Conservation (phyloP, 352 stramenopile species). For the Globisporangium ultimum region DNA sequence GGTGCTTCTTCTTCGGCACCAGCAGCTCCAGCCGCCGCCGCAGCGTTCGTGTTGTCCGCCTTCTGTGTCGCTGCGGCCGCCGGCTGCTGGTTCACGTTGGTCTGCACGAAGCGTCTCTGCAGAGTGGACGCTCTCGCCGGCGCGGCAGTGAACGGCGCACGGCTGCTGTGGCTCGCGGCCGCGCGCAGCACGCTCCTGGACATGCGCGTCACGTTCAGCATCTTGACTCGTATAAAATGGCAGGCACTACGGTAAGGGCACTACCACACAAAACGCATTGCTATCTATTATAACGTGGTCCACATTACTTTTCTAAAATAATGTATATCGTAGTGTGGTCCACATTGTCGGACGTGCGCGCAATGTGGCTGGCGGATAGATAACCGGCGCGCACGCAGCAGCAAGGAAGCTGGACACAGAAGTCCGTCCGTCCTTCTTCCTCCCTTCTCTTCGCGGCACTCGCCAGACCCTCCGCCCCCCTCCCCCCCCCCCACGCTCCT, state of each 20-base stretch:
- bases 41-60: not conserved
- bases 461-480: not conserved
- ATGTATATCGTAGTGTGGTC: not conserved
- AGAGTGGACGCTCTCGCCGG: not conserved
- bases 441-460: too few relatives aligned
- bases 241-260: too few relatives aligned
- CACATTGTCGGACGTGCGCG: not conserved
- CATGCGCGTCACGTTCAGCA: constrained; percentile 9
- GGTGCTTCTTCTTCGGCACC: constrained; percentile 36
- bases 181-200: not conserved
- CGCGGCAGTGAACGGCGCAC: not conserved
- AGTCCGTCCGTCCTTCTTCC: too few relatives aligned
- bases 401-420: not conserved
- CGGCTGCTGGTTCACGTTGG: not conserved
- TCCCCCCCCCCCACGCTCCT: not conserved
- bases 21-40: not conserved
- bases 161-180: constrained; percentile 1
- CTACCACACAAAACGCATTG: not conserved
- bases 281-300: not conserved
- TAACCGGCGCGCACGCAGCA: not conserved
- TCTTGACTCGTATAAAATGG: not conserved
- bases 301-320: not conserved
- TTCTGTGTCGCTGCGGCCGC: constrained; percentile 3
- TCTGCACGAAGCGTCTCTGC: constrained; percentile 13
- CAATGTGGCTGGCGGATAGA: not conserved